Conservation (phyloP, 768 basidiomycete species). For the Cubamyces lactineus region DNA sequence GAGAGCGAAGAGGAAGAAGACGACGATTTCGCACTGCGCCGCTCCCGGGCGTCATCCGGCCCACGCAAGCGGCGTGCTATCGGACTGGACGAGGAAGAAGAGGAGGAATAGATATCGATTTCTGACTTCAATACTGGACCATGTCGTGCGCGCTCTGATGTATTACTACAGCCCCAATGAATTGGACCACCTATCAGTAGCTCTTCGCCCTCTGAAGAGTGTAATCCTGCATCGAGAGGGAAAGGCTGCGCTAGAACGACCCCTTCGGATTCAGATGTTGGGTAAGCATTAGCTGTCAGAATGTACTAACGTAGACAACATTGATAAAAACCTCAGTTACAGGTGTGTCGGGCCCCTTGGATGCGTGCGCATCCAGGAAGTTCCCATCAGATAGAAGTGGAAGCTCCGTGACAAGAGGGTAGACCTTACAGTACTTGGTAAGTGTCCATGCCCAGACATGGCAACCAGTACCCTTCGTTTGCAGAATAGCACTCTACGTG, state of each 20-base stretch:
- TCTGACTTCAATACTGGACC: background rate
- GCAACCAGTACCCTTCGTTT: no score
- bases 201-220: constrained; percentile 13
- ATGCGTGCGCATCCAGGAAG: no score
- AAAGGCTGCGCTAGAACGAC: background rate
- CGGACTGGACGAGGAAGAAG: constrained; percentile 65
- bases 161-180: background rate
- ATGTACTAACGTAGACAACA: no score
- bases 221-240: constrained; percentile 1
- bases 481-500: no score
- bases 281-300: background rate
- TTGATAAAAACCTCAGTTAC: no score
- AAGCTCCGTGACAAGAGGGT: no score
- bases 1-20: constrained; percentile 79
- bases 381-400: no score
- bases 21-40: constrained; percentile 69
- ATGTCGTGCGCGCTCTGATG: background rate
- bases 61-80: constrained; percentile 60
- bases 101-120: constrained; percentile 48
- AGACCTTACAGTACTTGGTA: no score
- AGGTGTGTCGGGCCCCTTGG: no score
- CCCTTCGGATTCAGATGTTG: background rate
- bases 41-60: constrained; percentile 48
- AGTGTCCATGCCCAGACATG: no score
- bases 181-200: background rate